phyloP scores from a whole-genome alignment of 2,329 filamentous ascomycete genomes.

The Cladorrhinum sp. region DNA sequence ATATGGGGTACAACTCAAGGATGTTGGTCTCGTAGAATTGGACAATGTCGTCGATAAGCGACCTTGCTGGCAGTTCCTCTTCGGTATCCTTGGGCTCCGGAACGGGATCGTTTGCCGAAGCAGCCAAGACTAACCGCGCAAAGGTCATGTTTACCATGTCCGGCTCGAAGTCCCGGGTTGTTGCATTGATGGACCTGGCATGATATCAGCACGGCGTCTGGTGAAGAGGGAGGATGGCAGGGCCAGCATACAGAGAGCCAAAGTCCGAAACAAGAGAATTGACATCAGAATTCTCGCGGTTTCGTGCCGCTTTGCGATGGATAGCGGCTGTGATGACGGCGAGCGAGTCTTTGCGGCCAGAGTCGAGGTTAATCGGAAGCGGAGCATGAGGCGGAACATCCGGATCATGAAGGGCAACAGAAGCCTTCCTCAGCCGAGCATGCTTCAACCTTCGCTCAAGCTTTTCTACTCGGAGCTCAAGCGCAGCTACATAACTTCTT shows the following conservation, averaged over 20 bases:
- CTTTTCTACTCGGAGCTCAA: conserved; percentile 88
- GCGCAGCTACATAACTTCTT: conserved; percentile 88
- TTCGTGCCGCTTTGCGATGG: conserved; percentile 61
- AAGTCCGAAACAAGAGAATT: conserved; percentile 93
- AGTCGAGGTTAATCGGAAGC: conserved; percentile 8
- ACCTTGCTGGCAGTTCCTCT: conserved; percentile 65
- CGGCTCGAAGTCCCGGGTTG: conserved; percentile 87
- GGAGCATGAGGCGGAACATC: conserved; percentile 40
- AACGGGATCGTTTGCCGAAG: conserved; percentile 70
- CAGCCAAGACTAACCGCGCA: conserved; percentile 81
- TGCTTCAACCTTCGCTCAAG: conserved; percentile 75
- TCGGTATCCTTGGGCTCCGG: conserved; percentile 56
- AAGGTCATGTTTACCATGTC: conserved; percentile 89
- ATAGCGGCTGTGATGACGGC: conserved; percentile 61
- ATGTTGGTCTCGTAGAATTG: conserved; percentile 84
- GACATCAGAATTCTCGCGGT: conserved; percentile 77
- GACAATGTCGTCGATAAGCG: conserved; percentile 65
- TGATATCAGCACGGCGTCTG: conserved; percentile 17
- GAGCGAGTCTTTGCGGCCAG: conserved; percentile 56
- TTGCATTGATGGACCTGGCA: conserved; percentile 83
- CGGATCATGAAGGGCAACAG: conserved; percentile 62
- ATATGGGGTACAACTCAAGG: conserved; percentile 76
- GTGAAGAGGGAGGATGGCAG: not conserved
- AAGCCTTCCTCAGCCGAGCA: conserved; percentile 68
- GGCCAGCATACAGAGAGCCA: conserved; percentile 69